Evolutionary conservation across 2,329 filamentous ascomycete species (phyloP), one percentile per base, ranked within the genome.

Genomic region (Lachnellula cervina): DNA sequence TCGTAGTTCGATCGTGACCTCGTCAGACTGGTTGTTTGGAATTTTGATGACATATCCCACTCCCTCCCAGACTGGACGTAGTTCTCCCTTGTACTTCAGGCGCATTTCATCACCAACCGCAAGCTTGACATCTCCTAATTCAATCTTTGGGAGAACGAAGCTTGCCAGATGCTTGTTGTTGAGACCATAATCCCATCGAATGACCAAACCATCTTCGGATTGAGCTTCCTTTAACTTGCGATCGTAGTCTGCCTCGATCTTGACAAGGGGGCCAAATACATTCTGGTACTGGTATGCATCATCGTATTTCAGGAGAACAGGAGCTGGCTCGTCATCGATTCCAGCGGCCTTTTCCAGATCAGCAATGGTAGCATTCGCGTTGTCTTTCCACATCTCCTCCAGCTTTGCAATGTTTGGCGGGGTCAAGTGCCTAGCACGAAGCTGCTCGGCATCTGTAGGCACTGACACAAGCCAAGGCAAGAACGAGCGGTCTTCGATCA

Each of bases 41-140:
- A 99, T 97, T 76, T 99, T 99, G 76, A 97, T 92, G 59, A 99
- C 94, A 72, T 99, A 99, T 62, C 94, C 94, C 35, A 99, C 94
- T 38, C 94, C 94, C 71, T 99, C 94, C 94, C 94, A 99, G 57
- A 90, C 84, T 14, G 89, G 82, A 43, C 92, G 89, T 49, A 99
- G 79, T 72, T 97, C 94, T 63, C 95, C 94, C 63, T 90, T 95
- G 75, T 99, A 99, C 65, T 94, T 90, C 61, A 99, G 79, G 44
- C 94, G 88, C 94, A 99, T 99, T 72, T 99, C 94, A 69, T 99
- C 94, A 59, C 94, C 94, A 19, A 99, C 94, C 2, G 94, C 94
- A 65, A 99, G 81, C 74, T 99, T 99, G 64, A 99, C 94, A 72
- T 99, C 94, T 53, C 94, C 94, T 28, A 96, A 86, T 74, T 99